Evolutionary conservation across 2,329 filamentous ascomycete genomes (phyloP), one percentile per base, ranked within the genome.

Genomic region (Xylariaceae sp.): DNA sequence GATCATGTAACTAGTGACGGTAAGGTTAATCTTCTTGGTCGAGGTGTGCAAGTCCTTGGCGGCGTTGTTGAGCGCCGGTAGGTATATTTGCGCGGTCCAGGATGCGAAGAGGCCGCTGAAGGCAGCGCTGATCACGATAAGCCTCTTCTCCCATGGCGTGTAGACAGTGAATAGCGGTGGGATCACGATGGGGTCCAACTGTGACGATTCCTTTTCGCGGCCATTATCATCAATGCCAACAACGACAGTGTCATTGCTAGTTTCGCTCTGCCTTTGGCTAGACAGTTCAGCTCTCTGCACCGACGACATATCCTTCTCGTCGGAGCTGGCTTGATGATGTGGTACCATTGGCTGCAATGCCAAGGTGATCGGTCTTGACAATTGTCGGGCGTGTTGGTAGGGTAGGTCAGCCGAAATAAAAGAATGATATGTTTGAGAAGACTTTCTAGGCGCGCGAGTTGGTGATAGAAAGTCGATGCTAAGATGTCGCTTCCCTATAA

Each of bases 1-100:
- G 47, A 83, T 76, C 73, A 76, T 72, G 56, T 77, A 78, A 8
- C 71, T 74, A 7, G 75, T 77, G 43, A 78, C 64, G 2, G 73
- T 74, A 24, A 77, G 60, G 44, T 68, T 68, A 53, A 69, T 69
- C 40, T 63, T 52, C 8, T 62, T 56, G 21, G 46, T 46, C 4
- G 64, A 63, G 26, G 62, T 63, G 21, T 62, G 17, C 34, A 67
- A 37, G 61, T 69, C 66, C 1, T 45, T 29, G n/a, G 67, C 67
- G 7, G 64, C 61, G 44, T 62, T 63, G 40, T 65, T 62, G 23
- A 68, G 59, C 19, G 66, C 66, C 3, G 67, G 67, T 9, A 67
- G 39, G 49, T 68, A 69, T 19, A 68, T 67, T 50, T 66, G 62
- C 3, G 66, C 67, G 6, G 66, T 64, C 65, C 65, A 66, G 1